Base-by-base conservation (phyloP, 1,284 basidiomycete genomes). In the Ceratobasidium sp. region DNA sequence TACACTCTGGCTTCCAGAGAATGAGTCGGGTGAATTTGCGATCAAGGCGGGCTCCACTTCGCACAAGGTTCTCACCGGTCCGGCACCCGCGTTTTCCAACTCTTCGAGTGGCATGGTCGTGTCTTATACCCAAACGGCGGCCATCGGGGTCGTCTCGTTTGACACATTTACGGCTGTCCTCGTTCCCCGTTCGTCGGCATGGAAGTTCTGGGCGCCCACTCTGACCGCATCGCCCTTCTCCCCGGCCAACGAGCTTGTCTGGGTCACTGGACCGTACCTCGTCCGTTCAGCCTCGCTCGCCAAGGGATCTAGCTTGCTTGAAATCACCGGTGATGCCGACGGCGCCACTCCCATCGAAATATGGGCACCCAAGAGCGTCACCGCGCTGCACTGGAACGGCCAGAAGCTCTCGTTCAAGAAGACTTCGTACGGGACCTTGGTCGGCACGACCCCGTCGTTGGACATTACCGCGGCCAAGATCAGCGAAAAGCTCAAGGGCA, bases 321-420 rank as follows among this genome's bases (percentile, higher is more conserved):
- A 68, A 20, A 35, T 72, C 25, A 49, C 45, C 17, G 71, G 71
- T 0, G 72, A 71, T 35, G 49, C 62, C 15, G 68, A 70, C 47
- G 32, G 29, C 7, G 65, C 68, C 10, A 73, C 71, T 1, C 15
- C 49, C 2, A 49, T 73, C 17, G 53, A 64, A 15, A 58, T 73
- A 54, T 69, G 71, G 22, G 73, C 73, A 6, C 67, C 69, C 4
- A 68, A 55, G 34, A 43, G 38, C 1, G 54, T 71, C 38, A 54
- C 56, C 29, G 52, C 56, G 20, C 43, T 75, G 13, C 58, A 67
- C 25, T 75, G 74, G 74, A 75, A 75, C 64, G 72, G 72, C 13
- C 53, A 69, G 25, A 56, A 52, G 10, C 45, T 73, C 13, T 22
- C 47, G 35, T 50, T 64, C 29, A 68, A 34, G 5, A 50, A 35